These are phyloP conservation scores for Pleurotus eryngii DNA, from an alignment of 768 basidiomycete species.

Conservation along the genomic window DNA sequence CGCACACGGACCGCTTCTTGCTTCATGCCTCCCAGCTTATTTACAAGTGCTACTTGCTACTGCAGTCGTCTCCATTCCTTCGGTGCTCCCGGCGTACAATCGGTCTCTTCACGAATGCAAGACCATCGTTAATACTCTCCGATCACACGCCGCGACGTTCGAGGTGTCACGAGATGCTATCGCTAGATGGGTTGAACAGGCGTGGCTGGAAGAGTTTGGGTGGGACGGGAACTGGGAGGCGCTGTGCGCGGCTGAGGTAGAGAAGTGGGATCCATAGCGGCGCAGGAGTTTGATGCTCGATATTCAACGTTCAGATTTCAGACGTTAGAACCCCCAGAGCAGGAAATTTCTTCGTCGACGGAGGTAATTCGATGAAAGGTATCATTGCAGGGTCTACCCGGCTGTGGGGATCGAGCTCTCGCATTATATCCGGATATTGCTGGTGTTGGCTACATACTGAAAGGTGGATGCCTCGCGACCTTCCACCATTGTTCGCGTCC, in stretches of 20 bases:
- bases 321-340: too few species aligned
- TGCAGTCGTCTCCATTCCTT: conserved; percentile 52
- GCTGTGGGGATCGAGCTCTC: neutral
- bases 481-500: conserved; percentile 27
- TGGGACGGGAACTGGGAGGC: conserved; percentile 41
- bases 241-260: conserved; percentile 51
- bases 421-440: neutral
- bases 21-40: conserved; percentile 1
- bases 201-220: conserved; percentile 59
- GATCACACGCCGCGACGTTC: conserved; percentile 66
- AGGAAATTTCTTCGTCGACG: too few species aligned
- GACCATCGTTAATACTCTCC: conserved; percentile 53
- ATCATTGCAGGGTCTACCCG: too few species aligned
- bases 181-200: conserved; percentile 65
- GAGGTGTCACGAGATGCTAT: conserved; percentile 55
- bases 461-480: conserved; percentile 16
- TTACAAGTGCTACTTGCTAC: neutral
- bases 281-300: too few species aligned
- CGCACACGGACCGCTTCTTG: neutral
- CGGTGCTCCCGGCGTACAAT: conserved; percentile 61
- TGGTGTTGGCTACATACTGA: neutral
- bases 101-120: conserved; percentile 57
- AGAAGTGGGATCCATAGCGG: conserved; percentile 43
- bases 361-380: too few species aligned
- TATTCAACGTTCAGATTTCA: too few species aligned